Percentiles rank a stretch among this genome's conserved stretches.
Conservation (phyloP, 768 basidiomycete genomes). For the Peribolospora baueri region DNA sequence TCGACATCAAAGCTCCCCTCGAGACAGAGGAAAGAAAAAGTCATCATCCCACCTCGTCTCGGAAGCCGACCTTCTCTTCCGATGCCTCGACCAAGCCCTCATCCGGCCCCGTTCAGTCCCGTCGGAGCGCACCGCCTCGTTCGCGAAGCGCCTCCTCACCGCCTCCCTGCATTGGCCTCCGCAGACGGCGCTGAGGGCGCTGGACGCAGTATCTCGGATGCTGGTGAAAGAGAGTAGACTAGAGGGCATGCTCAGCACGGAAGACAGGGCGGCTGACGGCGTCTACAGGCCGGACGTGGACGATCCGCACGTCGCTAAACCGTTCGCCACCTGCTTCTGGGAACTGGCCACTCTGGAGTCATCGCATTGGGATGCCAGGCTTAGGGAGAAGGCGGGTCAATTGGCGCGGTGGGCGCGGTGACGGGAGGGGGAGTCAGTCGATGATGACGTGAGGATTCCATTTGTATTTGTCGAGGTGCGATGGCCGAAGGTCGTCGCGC, state of each 20-base stretch:
- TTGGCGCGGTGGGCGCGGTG: constrained; percentile 10
- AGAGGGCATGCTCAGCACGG: constrained; percentile 60
- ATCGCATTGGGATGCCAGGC: constrained; percentile 32
- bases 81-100: constrained; percentile 49
- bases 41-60: constrained; percentile 9
- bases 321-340: constrained; percentile 67
- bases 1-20: constrained; percentile 6
- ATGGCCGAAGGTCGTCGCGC: too few relatives aligned
- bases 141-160: constrained; percentile 70
- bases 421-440: too few relatives aligned
- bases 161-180: constrained; percentile 64
- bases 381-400: constrained; percentile 37
- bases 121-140: constrained; percentile 62
- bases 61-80: constrained; percentile 46
- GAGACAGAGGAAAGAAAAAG: constrained; percentile 6
- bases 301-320: constrained; percentile 38
- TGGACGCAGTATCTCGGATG: constrained; percentile 49
- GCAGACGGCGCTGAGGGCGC: constrained; percentile 33
- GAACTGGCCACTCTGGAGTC: constrained; percentile 43
- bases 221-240: constrained; percentile 55
- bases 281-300: constrained; percentile 63
- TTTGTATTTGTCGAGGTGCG: too few relatives aligned
- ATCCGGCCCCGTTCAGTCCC: constrained; percentile 35
- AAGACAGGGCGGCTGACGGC: constrained; percentile 63
- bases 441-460: too few relatives aligned